Base-by-base conservation (phyloP, 371 early-diverging fungal species). In the Fennellomyces sp. region DNA sequence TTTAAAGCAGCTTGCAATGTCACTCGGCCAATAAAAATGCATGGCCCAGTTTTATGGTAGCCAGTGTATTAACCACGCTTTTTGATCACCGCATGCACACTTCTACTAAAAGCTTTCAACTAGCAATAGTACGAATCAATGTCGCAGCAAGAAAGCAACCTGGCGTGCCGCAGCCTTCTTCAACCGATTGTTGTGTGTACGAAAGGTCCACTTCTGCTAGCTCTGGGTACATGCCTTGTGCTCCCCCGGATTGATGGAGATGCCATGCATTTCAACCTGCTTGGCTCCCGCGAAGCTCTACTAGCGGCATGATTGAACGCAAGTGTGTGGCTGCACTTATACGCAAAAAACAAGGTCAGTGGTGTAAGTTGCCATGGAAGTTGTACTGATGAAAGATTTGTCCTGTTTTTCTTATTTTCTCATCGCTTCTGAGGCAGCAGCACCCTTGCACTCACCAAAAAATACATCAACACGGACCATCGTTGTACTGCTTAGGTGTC, bases 201-300 rank as follows among this genome's bases (percentile, higher is more conserved):
- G 45, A 42, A 42, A 42, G 45, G 45, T 42, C 45, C 45, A 42
- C 7, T 42, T 42, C 45, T 42, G 45, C 45, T 42, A 42, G 45
- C 45, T 42, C 45, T 42, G 45, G 45, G 45, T 42, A 42, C 21
- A 42, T 42, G 45, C 45, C 23, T 42, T 42, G 45, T 42, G 45
- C 45, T 42, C 45, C 45, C 45, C 45, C 45, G 45, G 45, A 42
- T 42, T 42, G 45, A 42, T 42, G 45, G 45, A 42, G 45, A 42
- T 42, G 45, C 45, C 45, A 42, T 42, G 21, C 45, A 42, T n/a
- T 42, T 42, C 45, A 42, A 42, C 45, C 5, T 42, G 45, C 21
- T 42, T 42, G 45, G 45, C 45, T 42, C 45, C 45, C 21, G 45
- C 21, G 45, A 42, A 42, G 45, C 45, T 42, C 45, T 42, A 7